These are phyloP conservation scores for Chlorella sp. DNA, from an alignment of 139 green algal genomes.

Conservation along the genomic window DNA sequence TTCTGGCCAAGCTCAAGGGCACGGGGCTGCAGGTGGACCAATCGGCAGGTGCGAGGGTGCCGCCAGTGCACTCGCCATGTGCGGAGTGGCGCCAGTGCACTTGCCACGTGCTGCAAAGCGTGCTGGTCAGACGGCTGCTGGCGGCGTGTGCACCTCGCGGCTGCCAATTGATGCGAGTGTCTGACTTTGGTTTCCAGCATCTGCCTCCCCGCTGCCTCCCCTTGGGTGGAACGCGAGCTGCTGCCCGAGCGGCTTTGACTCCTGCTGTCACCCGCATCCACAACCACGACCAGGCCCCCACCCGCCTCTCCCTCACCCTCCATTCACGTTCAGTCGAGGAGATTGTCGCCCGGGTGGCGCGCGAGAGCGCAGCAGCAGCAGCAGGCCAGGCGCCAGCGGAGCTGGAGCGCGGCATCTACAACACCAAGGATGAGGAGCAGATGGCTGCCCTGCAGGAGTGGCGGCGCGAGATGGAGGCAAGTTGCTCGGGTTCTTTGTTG, in stretches of 20 bases:
- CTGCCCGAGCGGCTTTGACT: too few relatives aligned
- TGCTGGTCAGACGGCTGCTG: too few relatives aligned
- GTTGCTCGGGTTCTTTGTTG: background rate
- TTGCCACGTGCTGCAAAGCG: background rate
- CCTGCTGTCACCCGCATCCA: too few relatives aligned
- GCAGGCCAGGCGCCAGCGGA: background rate
- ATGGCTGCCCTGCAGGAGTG: conserved; percentile 21
- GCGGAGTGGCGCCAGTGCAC: too few relatives aligned
- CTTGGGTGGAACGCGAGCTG: too few relatives aligned
- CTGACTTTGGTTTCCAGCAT: background rate
- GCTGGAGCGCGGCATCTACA: background rate
- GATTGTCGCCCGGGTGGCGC: conserved; percentile 4
- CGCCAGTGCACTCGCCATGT: too few relatives aligned
- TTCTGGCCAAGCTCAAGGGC: conserved; percentile 11
- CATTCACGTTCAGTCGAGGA: background rate
- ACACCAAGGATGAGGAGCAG: conserved; percentile 22
- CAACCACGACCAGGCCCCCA: too few relatives aligned
- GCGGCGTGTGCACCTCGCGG: too few relatives aligned
- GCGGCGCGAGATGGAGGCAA: conserved; percentile 29
- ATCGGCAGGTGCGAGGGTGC: background rate
- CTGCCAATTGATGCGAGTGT: too few relatives aligned
- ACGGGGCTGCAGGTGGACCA: conserved; percentile 24
- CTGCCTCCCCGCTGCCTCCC: background rate
- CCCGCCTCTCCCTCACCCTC: too few relatives aligned
- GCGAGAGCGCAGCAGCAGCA: background rate